Conservation (phyloP, 1,284 basidiomycete genomes). For the Mycena citricolor region DNA sequence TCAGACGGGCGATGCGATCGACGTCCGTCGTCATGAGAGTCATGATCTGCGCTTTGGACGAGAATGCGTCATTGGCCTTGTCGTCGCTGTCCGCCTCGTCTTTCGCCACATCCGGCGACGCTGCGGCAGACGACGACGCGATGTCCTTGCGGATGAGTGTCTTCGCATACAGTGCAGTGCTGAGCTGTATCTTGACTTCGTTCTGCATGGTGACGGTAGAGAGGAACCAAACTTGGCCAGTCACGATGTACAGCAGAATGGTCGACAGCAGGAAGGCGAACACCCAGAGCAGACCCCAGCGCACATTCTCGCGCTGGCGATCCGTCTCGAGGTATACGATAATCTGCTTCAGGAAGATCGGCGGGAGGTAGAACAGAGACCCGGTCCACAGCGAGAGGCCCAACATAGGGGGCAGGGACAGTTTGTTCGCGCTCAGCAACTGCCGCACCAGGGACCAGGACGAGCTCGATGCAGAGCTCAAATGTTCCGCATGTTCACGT, state of each 20-base stretch:
- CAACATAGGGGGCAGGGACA: neutral
- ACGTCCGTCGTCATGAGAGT: constrained; percentile 83
- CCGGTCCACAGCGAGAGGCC: neutral
- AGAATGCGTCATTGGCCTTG: constrained; percentile 74
- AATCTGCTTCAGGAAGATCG: constrained; percentile 2
- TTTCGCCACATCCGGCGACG: no score
- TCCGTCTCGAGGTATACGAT: constrained; percentile 9
- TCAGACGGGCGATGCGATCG: constrained; percentile 82
- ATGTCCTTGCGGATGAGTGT: constrained; percentile 87
- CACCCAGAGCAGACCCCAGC: constrained; percentile 12
- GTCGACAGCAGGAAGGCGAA: constrained; percentile 69
- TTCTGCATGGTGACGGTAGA: constrained; percentile 71
- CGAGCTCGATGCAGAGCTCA: neutral
- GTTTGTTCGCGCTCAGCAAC: neutral
- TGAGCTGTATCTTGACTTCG: constrained; percentile 78
- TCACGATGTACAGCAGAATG: neutral
- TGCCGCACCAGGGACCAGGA: neutral
- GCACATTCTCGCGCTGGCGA: neutral
- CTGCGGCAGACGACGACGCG: constrained; percentile 34
- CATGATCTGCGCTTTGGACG: constrained; percentile 88
- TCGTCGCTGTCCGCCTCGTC: constrained; percentile 59
- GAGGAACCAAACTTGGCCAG: constrained; percentile 47
- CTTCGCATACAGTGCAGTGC: constrained; percentile 84
- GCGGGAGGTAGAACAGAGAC: neutral
- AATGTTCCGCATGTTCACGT: constrained; percentile 48